phyloP scores from a whole-genome alignment of 176 grass and related monocot genomes.

The Leersia perrieri region DNA sequence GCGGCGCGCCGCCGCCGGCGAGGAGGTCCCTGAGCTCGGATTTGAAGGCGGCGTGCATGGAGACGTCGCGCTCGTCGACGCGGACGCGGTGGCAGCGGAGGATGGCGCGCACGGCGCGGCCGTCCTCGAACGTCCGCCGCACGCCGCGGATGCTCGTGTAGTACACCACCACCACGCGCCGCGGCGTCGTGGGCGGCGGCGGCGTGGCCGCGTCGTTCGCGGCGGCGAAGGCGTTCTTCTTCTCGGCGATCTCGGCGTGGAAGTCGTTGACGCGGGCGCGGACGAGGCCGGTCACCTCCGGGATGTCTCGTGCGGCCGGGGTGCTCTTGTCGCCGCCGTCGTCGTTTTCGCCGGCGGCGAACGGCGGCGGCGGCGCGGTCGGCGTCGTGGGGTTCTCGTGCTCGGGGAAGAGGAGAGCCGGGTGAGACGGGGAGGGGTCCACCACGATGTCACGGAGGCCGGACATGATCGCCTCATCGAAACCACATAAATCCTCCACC shows the following conservation, averaged over 20 bases:
- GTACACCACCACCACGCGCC: conserved; percentile 47
- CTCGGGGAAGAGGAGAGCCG: conserved; percentile 39
- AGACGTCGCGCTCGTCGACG: conserved; percentile 84
- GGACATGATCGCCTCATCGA: conserved; percentile 46
- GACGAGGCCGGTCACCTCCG: conserved; percentile 41
- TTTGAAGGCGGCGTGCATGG: conserved; percentile 76
- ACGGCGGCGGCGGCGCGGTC: too few relatives aligned
- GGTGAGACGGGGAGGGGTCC: conserved; percentile 27
- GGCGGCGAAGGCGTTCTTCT: conserved; percentile 13
- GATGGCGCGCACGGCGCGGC: conserved; percentile 62
- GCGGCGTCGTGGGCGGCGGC: background rate
- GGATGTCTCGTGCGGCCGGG: conserved; percentile 31
- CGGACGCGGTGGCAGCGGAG: conserved; percentile 55
- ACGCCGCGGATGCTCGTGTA: conserved; percentile 86
- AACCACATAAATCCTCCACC: background rate
- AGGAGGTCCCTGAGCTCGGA: conserved; percentile 50
- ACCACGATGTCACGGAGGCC: conserved; percentile 11
- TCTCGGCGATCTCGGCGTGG: conserved; percentile 46
- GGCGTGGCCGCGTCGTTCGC: background rate
- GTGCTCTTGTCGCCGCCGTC: background rate
- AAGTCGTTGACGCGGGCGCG: conserved; percentile 43
- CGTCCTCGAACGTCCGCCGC: conserved; percentile 69
- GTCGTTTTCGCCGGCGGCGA: too few relatives aligned
- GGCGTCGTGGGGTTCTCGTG: background rate
- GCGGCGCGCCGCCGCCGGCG: background rate